Evolutionary conservation across 306 rosid genomes (phyloP), one percentile per base, ranked within the genome.

Genomic region (Lithocarpus polystachyus): DNA sequence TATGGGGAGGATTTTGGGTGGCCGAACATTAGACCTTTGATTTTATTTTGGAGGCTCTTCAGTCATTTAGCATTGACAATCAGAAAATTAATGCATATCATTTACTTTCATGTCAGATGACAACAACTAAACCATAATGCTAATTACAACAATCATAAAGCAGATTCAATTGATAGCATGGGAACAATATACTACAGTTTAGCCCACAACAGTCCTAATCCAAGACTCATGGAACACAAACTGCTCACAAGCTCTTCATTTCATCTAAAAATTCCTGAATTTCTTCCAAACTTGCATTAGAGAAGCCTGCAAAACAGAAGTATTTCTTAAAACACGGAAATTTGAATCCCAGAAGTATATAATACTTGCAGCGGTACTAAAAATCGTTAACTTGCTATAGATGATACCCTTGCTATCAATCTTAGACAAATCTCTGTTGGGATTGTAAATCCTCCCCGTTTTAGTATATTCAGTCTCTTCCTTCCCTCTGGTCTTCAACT

Each of bases 261-360:
- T 80, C 48, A 65, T 48, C 80, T 80, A 76, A 68, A 76, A 84
- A 55, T 40, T 68, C 81, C 80, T 60, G 67, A 70, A 89, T 86
- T 56, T 86, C 89, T 56, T 83, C 96, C 80, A 84, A 73, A 52
- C 68, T 86, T 33, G 69, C 75, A 71, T 77, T 85, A 51, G 88
- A 77, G 82, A 92, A 78, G 75, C 96, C 97, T 94, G 90, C 80
- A 76, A 86, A 55, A 75, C 26, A 74, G 43, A 29, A 80, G 74
- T 10, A 20, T 62, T 15, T 71, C 65, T 68, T 28, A 72, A 74
- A 73, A 18, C 48, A 70, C 15, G 57, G 20, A 74, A 65, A 23
- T 78, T 62, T 51, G 59, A 62, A 51, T 31, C 28, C 14, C 64
- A 18, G 43, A 80, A 56, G 52, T 12, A 35, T 20, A 78, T 75